These are phyloP conservation scores for Camellia lanceoleosa DNA, from an alignment of 148 eudicot species.

Conservation along the genomic window DNA sequence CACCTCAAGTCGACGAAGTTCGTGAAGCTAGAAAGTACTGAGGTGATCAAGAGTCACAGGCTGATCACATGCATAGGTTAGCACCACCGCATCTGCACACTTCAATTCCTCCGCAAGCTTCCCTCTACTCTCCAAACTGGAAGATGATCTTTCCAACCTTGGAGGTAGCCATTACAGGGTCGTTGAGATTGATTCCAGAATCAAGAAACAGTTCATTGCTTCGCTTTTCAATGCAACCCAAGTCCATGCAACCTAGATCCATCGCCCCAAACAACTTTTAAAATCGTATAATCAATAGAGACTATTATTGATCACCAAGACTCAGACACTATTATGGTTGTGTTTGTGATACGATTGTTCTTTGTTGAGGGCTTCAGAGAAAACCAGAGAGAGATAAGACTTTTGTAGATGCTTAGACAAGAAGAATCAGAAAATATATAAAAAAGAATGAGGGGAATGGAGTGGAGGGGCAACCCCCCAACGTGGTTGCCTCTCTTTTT, in stretches of 20 bases:
- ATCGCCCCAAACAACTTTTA: slow-evolving; percentile 19
- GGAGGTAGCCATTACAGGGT: slow-evolving; percentile 32
- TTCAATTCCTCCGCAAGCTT: slow-evolving; percentile 55
- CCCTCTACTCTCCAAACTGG: slow-evolving; percentile 53
- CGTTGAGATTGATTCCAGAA: slow-evolving; percentile 15
- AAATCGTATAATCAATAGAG: neutral
- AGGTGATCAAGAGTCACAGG: slow-evolving; percentile 42
- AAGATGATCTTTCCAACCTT: slow-evolving; percentile 34
- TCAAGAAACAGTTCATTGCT: slow-evolving; percentile 18
- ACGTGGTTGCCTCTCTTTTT: too few relatives aligned
- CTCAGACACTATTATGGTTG: neutral
- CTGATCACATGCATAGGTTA: slow-evolving; percentile 62
- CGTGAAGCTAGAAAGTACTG: slow-evolving; percentile 56
- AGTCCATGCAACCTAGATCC: slow-evolving; percentile 74
- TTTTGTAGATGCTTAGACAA: too few relatives aligned
- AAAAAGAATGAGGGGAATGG: too few relatives aligned
- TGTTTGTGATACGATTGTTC: too few relatives aligned
- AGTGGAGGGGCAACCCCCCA: too few relatives aligned
- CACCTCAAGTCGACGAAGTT: slow-evolving; percentile 60
- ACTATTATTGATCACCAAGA: neutral
- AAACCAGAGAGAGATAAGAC: neutral
- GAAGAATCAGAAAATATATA: too few relatives aligned
- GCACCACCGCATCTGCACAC: slow-evolving; percentile 62
- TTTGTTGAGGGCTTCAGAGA: neutral
- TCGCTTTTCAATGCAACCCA: slow-evolving; percentile 60